These are phyloP conservation scores for Termitomyces sp. DNA, from an alignment of 768 basidiomycete species.

Conservation along the genomic window DNA sequence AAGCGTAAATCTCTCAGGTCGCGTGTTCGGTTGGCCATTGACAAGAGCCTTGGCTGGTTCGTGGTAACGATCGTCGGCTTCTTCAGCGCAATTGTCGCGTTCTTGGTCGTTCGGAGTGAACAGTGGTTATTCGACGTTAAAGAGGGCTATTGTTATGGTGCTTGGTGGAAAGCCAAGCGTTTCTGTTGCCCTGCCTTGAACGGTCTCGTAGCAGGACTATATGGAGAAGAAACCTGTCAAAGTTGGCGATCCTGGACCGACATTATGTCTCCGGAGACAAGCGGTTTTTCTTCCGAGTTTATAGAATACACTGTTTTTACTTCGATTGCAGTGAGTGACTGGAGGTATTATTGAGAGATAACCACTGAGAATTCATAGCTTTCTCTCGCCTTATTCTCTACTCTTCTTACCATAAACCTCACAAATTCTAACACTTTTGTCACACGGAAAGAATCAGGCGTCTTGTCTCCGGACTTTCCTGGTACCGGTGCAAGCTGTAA, in stretches of 20 bases:
- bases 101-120: slow-evolving; percentile 79
- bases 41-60: slow-evolving; percentile 83
- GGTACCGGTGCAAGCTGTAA: slow-evolving; percentile 18
- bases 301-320: slow-evolving; percentile 69
- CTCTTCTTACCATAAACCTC: slow-evolving; percentile 77
- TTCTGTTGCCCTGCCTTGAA: slow-evolving; percentile 68
- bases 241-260: slow-evolving; percentile 78
- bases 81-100: slow-evolving; percentile 80
- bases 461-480: slow-evolving; percentile 44
- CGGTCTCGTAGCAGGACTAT: slow-evolving; percentile 10
- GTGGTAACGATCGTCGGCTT: slow-evolving; percentile 87
- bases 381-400: slow-evolving; percentile 63
- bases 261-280: slow-evolving; percentile 30
- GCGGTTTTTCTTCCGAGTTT: slow-evolving; percentile 32
- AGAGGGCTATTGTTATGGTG: slow-evolving; percentile 74
- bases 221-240: slow-evolving; percentile 39
- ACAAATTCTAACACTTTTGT: slow-evolving; percentile 86
- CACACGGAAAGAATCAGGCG: slow-evolving; percentile 87
- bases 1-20: slow-evolving; percentile 66
- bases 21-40: slow-evolving; percentile 53
- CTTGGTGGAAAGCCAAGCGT: slow-evolving; percentile 68
- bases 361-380: slow-evolving; percentile 38
- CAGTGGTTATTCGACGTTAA: slow-evolving; percentile 90
- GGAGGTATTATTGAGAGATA: neutral
- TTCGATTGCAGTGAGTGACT: slow-evolving; percentile 63